Base-by-base conservation (phyloP, 768 basidiomycete species). In the Leucocoprinus sp. region DNA sequence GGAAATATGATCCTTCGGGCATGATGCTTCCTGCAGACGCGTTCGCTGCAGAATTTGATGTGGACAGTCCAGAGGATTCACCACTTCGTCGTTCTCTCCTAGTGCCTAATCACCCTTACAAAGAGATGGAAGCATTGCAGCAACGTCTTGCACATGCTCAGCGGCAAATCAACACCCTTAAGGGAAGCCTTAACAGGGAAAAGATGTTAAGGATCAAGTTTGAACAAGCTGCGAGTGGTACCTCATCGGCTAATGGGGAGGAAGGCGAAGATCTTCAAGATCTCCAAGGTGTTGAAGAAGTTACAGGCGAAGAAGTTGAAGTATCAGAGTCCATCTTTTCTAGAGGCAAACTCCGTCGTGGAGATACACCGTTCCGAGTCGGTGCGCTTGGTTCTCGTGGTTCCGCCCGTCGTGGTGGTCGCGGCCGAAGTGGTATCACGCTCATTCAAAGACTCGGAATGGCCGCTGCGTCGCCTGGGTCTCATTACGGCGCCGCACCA, bases 81-180 rank as follows among this genome's bases (percentile, higher is more conserved):
- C 70, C 68, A 24, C 52, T 64, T 35, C 57, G 60, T n/a, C 55
- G 57, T 23, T 71, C 80, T 2, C 83, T 85, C 71, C 67, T 84
- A 40, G 74, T 82, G 12, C 71, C 81, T 7, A 86, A 79, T 55
- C 85, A 84, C 54, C 85, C 84, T 7, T 79, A 67, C 59, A 84
- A 82, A 57, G 89, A 91, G 61, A 78, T 90, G 31, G 89, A 92
- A 55, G 77, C 80, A 0, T 65, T 92, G 11, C 82, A 89, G 49
- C 83, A 90, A 56, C 72, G 82, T 21, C 70, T 93, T 27, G 84
- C 87, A 8, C 89, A 92, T 60, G 86, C 91, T 3, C 88, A 93
- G 60, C 70, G 90, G 49, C 89, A 90, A 56, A 82, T 93, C 56
- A 75, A 70, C 50, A 90, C 89, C 12, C 75, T 93, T 50, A 86